Conservation (phyloP, 805 yeast genomes). For the Saccharomyces kudriavzevii region DNA sequence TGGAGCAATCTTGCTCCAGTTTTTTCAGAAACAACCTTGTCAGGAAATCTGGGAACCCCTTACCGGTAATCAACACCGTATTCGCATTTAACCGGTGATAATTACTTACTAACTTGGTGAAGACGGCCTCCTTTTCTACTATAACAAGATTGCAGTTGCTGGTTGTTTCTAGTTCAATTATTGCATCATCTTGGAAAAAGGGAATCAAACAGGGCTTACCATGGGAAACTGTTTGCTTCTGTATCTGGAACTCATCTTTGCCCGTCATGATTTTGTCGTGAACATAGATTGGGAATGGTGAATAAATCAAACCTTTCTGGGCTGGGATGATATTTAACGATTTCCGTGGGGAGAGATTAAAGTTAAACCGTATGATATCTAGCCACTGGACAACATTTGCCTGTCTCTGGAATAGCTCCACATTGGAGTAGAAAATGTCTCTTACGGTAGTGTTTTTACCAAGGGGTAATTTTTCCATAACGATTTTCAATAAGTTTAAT, state of each 20-base stretch:
- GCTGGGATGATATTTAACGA: conserved; percentile 45
- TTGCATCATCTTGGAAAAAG: conserved; percentile 23
- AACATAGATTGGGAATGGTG: conserved; percentile 4
- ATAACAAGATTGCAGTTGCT: conserved; percentile 21
- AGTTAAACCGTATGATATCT: conserved; percentile 32
- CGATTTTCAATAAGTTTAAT: conserved; percentile 12
- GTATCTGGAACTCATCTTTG: background rate
- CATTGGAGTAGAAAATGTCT: conserved; percentile 59
- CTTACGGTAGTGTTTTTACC: conserved; percentile 30
- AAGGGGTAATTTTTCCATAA: conserved; percentile 3
- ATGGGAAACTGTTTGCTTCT: background rate
- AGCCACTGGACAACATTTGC: conserved; percentile 35
- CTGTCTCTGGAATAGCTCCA: conserved; percentile 43
- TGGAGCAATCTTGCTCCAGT: conserved; percentile 18
- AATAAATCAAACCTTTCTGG: conserved; percentile 51
- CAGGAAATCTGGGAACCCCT: conserved; percentile 60
- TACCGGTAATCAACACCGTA: conserved; percentile 47
- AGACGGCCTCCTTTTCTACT: conserved; percentile 49
- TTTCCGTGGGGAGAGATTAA: conserved; percentile 31
- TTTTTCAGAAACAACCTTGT: conserved; percentile 39
- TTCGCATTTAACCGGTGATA: conserved; percentile 3
- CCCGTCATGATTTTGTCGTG: background rate
- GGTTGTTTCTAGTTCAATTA: conserved; percentile 2
- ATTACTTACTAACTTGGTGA: conserved; percentile 27
- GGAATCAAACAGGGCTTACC: conserved; percentile 34